Conservation (phyloP, 495 filamentous ascomycete genomes). For the Paragyromitra xinjiangensis region DNA sequence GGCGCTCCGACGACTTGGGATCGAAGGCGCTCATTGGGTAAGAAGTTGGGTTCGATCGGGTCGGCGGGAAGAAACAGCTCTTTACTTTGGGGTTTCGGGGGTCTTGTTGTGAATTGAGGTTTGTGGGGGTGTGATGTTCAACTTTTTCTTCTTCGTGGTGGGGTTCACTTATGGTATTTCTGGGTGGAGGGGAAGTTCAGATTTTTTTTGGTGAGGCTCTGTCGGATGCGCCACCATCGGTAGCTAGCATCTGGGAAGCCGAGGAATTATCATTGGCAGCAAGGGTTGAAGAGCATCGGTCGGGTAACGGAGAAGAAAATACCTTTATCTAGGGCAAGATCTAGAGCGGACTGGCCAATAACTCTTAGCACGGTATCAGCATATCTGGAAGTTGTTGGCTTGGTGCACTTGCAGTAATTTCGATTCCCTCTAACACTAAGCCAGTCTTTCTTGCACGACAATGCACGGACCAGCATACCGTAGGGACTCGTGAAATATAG, state of each 20-base stretch:
- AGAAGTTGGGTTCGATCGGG: not conserved
- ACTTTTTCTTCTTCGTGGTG: conserved; percentile 2
- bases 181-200: conserved; percentile 20
- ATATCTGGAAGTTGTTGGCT: not conserved
- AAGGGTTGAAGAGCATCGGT: not conserved
- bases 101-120: conserved; percentile 6
- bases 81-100: not conserved
- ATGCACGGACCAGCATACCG: too few relatives aligned
- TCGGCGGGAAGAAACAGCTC: not conserved
- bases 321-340: not conserved
- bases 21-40: conserved; percentile 38
- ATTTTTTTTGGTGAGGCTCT: conserved; percentile 35
- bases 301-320: not conserved
- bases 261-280: conserved; percentile 18
- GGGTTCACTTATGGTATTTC: conserved; percentile 18
- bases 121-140: not conserved
- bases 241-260: not conserved
- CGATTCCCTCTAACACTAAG: too few relatives aligned
- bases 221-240: conserved; percentile 19
- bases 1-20: conserved; percentile 28
- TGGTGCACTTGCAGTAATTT: not conserved
- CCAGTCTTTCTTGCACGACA: too few relatives aligned
- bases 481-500: too few relatives aligned
- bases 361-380: too few relatives aligned
- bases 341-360: too few relatives aligned